Percentiles rank a stretch among this genome's conserved stretches.
These are phyloP conservation scores for Aureobasidium melanogenum DNA, from an alignment of 2,329 filamentous ascomycete genomes.

Conservation along the genomic window DNA sequence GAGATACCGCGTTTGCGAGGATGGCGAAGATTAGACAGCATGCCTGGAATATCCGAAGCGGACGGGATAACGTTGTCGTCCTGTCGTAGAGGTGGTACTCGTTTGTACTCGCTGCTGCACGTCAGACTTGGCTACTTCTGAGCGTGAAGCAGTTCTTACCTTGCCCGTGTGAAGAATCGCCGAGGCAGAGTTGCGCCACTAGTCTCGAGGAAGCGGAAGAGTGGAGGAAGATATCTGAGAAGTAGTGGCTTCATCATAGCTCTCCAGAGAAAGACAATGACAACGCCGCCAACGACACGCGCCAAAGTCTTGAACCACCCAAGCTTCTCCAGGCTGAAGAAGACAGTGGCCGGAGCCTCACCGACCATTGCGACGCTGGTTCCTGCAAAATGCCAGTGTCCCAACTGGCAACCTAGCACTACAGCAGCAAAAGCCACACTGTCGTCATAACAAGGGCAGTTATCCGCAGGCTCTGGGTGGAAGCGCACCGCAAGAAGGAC, in stretches of 20 bases:
- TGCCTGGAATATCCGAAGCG: conserved; percentile 75
- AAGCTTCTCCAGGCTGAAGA: conserved; percentile 57
- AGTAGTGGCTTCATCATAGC: conserved; percentile 79
- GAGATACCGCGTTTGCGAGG: conserved; percentile 76
- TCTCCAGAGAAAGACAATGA: conserved; percentile 82
- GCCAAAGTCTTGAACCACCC: conserved; percentile 55
- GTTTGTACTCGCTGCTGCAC: conserved; percentile 59
- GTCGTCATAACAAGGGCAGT: conserved; percentile 95
- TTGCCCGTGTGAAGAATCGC: conserved; percentile 83
- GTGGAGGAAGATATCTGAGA: conserved; percentile 67
- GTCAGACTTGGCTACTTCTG: background rate
- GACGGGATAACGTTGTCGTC: conserved; percentile 85
- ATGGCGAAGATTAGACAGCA: conserved; percentile 74
- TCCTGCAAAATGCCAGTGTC: conserved; percentile 70
- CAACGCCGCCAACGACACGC: conserved; percentile 69
- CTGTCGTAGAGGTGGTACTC: conserved; percentile 62
- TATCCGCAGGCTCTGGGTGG: conserved; percentile 91
- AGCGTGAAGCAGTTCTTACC: conserved; percentile 34
- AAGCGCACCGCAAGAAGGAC: conserved; percentile 74
- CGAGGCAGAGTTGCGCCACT: conserved; percentile 72
- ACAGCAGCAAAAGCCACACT: conserved; percentile 89
- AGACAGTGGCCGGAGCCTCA: conserved; percentile 50
- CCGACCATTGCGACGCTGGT: conserved; percentile 45
- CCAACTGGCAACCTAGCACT: conserved; percentile 73
- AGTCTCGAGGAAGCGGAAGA: conserved; percentile 79